phyloP scores from a whole-genome alignment of 129 eudicot species.

The Flaveria sonorensis region DNA sequence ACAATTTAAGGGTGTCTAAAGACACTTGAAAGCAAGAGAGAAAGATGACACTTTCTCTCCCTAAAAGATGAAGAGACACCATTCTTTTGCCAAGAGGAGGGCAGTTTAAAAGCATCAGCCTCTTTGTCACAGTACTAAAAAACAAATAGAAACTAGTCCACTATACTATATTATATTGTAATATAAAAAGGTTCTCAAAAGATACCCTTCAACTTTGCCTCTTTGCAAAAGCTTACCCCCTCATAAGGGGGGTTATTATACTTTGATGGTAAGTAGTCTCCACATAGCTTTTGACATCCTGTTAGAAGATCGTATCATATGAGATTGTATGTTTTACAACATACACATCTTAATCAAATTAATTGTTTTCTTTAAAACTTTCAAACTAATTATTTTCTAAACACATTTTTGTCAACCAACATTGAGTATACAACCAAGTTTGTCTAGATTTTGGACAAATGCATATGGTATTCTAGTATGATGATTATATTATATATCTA shows the following conservation, averaged over 20 bases:
- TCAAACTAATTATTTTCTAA: neutral
- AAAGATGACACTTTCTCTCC: conserved; percentile 29
- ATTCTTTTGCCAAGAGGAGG: conserved; percentile 36
- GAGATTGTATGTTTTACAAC: neutral
- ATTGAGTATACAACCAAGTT: no score
- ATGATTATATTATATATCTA: no score
- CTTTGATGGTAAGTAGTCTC: neutral
- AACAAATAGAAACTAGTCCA: conserved; percentile 28
- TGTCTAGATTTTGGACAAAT: no score
- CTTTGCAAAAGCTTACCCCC: conserved; percentile 12
- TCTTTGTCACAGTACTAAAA: conserved; percentile 26
- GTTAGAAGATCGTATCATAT: neutral
- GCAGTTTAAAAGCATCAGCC: conserved; percentile 37
- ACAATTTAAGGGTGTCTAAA: conserved; percentile 22
- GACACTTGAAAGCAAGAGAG: conserved; percentile 33
- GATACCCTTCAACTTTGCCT: conserved; percentile 22
- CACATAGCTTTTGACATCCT: neutral
- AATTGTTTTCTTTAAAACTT: no score
- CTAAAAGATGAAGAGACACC: conserved; percentile 33
- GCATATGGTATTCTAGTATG: no score
- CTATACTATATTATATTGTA: conserved; percentile 27
- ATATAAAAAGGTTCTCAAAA: neutral
- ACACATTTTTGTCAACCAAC: neutral
- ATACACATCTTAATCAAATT: neutral
- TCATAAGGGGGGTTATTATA: neutral